These are phyloP conservation scores for Chrysoporthe cubensis DNA, from an alignment of 2,329 filamentous ascomycete species.

Conservation along the genomic window DNA sequence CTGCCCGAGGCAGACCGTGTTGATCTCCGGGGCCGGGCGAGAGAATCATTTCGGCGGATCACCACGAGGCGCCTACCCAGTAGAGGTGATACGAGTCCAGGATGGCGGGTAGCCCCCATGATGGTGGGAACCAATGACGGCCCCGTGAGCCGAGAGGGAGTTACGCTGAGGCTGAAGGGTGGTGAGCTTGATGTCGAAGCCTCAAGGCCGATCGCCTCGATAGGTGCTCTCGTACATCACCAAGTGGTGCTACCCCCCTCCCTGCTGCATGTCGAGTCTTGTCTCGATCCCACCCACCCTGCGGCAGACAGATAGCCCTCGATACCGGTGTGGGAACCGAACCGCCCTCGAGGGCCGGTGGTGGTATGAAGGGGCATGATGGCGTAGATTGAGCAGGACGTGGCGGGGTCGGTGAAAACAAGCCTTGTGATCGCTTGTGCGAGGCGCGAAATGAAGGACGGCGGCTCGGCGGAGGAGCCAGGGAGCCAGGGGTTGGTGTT, in stretches of 20 bases:
- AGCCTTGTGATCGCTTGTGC: constrained; percentile 8
- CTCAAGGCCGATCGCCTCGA: not conserved
- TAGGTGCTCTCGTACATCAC: not conserved
- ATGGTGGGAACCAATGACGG: not conserved
- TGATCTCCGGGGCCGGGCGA: not conserved
- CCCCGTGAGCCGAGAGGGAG: not conserved
- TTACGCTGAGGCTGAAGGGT: constrained; percentile 2
- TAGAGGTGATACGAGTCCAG: not conserved
- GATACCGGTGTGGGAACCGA: not conserved
- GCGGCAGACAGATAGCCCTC: not conserved
- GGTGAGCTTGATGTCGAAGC: not conserved
- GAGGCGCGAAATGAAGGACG: constrained; percentile 11
- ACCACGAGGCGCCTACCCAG: not conserved
- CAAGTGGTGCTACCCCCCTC: not conserved
- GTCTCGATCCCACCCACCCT: not conserved
- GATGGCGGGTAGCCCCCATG: not conserved
- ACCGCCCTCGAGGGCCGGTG: not conserved
- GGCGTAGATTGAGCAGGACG: not conserved
- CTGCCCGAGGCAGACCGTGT: not conserved
- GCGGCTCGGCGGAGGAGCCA: not conserved
- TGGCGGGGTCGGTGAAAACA: constrained; percentile 3
- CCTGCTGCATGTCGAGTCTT: not conserved
- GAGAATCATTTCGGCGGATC: not conserved
- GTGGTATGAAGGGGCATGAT: not conserved
- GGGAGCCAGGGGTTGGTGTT: not conserved